phyloP scores from a whole-genome alignment of 495 filamentous ascomycete species.

The Aspergillus conjunctus region DNA sequence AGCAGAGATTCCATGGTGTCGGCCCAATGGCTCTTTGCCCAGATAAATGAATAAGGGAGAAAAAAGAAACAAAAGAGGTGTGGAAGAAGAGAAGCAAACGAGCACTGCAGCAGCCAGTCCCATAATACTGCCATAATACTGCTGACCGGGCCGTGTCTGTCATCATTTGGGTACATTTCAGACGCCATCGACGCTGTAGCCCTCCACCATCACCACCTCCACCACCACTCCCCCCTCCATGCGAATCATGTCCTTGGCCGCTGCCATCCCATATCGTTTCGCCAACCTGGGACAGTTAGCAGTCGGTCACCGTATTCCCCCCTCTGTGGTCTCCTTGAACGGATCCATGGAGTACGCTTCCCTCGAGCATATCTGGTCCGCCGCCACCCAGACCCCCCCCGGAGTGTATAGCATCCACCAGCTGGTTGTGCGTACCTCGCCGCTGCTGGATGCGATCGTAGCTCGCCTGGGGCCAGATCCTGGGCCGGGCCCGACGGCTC shows the following conservation, averaged over 20 bases:
- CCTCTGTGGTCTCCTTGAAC: background rate
- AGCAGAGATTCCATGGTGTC: background rate
- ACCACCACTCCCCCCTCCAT: slow-evolving; percentile 1
- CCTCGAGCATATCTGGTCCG: slow-evolving; percentile 8
- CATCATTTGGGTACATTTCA: slow-evolving; percentile 10
- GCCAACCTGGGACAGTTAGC: slow-evolving; percentile 10
- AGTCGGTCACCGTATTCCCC: slow-evolving; percentile 8
- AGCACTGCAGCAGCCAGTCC: too few relatives aligned
- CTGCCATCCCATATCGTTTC: slow-evolving; percentile 12
- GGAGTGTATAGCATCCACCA: slow-evolving; percentile 13
- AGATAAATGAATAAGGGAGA: background rate
- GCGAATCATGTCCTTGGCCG: slow-evolving; percentile 16
- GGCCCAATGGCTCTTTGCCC: background rate
- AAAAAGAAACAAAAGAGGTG: background rate
- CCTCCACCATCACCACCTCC: background rate
- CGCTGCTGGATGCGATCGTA: slow-evolving; percentile 14
- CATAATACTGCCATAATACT: too few relatives aligned
- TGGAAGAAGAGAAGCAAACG: background rate
- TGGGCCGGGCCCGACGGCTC: background rate
- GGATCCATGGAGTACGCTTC: slow-evolving; percentile 7
- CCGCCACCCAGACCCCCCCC: slow-evolving; percentile 8
- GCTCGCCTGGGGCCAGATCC: slow-evolving; percentile 1
- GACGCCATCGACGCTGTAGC: slow-evolving; percentile 13
- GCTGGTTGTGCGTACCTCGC: slow-evolving; percentile 11
- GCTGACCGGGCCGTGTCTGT: slow-evolving; percentile 3